phyloP scores from a whole-genome alignment of 768 basidiomycete genomes.

The Boletus sp. region DNA sequence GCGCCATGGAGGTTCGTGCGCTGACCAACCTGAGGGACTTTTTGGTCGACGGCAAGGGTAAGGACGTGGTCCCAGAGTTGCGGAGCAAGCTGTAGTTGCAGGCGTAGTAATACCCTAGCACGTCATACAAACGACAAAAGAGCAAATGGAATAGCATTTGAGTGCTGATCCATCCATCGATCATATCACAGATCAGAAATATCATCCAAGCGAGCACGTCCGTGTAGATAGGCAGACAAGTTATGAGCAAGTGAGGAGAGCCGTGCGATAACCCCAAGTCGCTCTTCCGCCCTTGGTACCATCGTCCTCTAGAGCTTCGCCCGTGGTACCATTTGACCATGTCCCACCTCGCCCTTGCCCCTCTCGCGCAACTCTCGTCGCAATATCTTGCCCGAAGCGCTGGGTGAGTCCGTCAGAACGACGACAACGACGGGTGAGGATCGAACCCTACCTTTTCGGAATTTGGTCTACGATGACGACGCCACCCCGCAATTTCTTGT shows the following conservation, averaged over 20 bases:
- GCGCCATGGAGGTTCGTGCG: conserved; percentile 83
- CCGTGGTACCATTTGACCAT: conserved; percentile 20
- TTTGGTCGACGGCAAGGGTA: conserved; percentile 59
- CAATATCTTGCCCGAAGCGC: conserved; percentile 86
- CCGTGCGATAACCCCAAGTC: too few relatives aligned
- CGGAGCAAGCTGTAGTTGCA: conserved; percentile 16
- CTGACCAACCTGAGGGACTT: conserved; percentile 75
- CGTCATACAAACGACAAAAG: not conserved
- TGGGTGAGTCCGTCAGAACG: not conserved
- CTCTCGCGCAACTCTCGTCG: conserved; percentile 70
- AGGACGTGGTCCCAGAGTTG: conserved; percentile 65
- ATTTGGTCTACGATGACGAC: conserved; percentile 55
- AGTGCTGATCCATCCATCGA: not conserved
- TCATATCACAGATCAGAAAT: not conserved
- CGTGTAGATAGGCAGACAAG: too few relatives aligned
- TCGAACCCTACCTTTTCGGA: conserved; percentile 29
- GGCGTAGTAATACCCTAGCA: not conserved
- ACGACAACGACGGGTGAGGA: too few relatives aligned
- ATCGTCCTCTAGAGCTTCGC: conserved; percentile 17
- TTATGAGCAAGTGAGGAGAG: too few relatives aligned
- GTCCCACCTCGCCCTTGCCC: conserved; percentile 52
- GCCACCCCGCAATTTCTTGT: conserved; percentile 79
- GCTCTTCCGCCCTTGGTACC: too few relatives aligned
- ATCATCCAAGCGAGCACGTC: not conserved
- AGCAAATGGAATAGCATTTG: not conserved